Evolutionary conservation across 2,329 filamentous ascomycete genomes (phyloP).

Genomic region (Tothia fuscella): DNA sequence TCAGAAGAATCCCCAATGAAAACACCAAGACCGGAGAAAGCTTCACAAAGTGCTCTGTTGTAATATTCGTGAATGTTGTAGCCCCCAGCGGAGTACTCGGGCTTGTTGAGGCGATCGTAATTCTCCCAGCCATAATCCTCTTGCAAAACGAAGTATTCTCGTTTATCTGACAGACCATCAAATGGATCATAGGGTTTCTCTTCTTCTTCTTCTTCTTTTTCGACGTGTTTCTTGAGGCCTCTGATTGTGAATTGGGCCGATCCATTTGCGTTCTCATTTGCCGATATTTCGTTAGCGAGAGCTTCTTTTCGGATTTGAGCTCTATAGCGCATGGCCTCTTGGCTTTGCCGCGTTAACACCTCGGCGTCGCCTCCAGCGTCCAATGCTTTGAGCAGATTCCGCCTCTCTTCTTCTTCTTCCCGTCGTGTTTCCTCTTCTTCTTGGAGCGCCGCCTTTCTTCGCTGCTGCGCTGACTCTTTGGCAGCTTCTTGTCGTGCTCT

Average conservation of each 20-base stretch:
- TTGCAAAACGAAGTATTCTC: constrained; percentile 56
- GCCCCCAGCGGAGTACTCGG: constrained; percentile 61
- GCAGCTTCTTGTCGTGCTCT: constrained; percentile 33
- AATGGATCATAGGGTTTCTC: constrained; percentile 63
- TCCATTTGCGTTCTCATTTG: constrained; percentile 17
- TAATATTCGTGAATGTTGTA: constrained; percentile 78
- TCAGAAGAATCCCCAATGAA: constrained; percentile 83
- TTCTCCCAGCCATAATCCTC: constrained; percentile 47
- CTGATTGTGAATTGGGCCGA: constrained; percentile 50
- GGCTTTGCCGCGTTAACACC: constrained; percentile 36
- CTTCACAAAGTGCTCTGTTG: constrained; percentile 68
- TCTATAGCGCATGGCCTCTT: not conserved
- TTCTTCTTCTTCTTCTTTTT: constrained; percentile 6
- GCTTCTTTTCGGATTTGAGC: constrained; percentile 6
- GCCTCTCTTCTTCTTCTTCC: constrained; percentile 8
- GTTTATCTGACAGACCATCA: constrained; percentile 55
- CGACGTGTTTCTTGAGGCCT: not conserved
- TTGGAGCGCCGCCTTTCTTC: constrained; percentile 49
- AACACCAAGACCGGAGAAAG: constrained; percentile 78
- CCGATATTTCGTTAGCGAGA: constrained; percentile 10
- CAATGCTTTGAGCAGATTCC: constrained; percentile 56
- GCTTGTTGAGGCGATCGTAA: constrained; percentile 59
- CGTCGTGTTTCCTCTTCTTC: constrained; percentile 52
- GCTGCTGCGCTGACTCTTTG: constrained; percentile 28
- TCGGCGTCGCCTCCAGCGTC: constrained; percentile 52